phyloP scores from a whole-genome alignment of 192 early-diverging fungal genomes.

The Linnemannia zychae region DNA sequence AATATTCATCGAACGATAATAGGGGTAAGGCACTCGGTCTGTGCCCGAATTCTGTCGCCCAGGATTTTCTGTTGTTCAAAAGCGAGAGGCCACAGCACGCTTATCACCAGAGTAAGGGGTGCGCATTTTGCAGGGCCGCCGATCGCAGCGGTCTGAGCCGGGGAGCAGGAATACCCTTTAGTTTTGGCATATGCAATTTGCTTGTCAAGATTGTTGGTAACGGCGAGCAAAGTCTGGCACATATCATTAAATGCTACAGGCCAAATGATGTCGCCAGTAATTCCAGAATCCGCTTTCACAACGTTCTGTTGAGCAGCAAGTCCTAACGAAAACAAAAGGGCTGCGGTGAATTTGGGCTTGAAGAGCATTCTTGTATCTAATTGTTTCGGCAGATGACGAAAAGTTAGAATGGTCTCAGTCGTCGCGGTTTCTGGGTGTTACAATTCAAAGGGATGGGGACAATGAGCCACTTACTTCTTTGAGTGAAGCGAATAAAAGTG shows the following conservation, averaged over 20 bases:
- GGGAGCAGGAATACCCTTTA: constrained; percentile 5
- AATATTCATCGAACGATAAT: not conserved
- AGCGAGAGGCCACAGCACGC: constrained; percentile 4
- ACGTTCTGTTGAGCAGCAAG: constrained; percentile 9
- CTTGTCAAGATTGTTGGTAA: constrained; percentile 2
- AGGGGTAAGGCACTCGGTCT: constrained; percentile 8
- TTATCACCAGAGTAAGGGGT: not conserved
- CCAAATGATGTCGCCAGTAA: constrained; percentile 3
- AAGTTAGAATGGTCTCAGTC: constrained; percentile 1
- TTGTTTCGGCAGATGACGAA: not conserved
- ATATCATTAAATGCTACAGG: not conserved
- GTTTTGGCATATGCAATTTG: not conserved
- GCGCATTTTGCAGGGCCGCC: not conserved
- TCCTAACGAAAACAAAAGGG: not conserved
- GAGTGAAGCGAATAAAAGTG: not conserved
- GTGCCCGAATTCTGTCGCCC: constrained; percentile 4
- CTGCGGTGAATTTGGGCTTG: constrained; percentile 5
- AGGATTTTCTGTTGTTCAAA: constrained; percentile 6
- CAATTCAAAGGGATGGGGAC: not conserved
- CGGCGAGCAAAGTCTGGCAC: constrained; percentile 7
- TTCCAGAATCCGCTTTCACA: not conserved
- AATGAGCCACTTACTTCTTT: not conserved
- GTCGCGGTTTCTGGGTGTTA: not conserved
- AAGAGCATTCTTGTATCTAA: constrained; percentile 14
- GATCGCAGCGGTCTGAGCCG: constrained; percentile 9